Evolutionary conservation across 108 stramenopile genomes (phyloP), one percentile per base, ranked within the genome.

Genomic region (Nitzschia palea): DNA sequence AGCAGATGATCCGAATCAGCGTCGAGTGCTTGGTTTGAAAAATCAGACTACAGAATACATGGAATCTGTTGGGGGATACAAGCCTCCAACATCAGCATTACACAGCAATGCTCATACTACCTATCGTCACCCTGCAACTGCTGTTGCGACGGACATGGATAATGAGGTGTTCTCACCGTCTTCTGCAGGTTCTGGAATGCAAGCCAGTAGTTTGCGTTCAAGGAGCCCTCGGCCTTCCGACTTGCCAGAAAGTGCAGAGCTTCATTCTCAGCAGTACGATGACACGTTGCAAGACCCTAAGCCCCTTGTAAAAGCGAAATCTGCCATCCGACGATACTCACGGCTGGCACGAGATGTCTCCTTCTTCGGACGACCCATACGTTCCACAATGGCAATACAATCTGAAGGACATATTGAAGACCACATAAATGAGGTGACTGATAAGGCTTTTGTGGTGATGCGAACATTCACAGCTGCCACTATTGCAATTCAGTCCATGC

Each of bases 361-460:
- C 12, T 77, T 92, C 23, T 87, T 92, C 62, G 88, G 91, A 4
- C 73, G 83, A 33, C 87, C 86, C 0, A 80, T 87, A 53, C 76
- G 74, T 23, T 75, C 84, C 14, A 47, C 75, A 10, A 42, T 62
- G 1, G 58, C 70, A 12, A 30, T 66, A 20, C 62, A 76, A 34
- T 64, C 65, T 2, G 69, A 78, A 33, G 85, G 74, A n/a, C 74
- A 80, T 45, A 88, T 94, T 51, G 93, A 95, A 65, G 82, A 91
- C 64, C 93, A 95, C 45, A 76, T 80, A 31, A 95, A 91, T 52
- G 93, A 95, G 77, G 91, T 95, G 8, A 90, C 87, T 0, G 94
- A 95, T 70, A 95, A 95, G 79, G 93, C 91, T 27, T 96, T 96
- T 67, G 93, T 96, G 15, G 84, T 83, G 23, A 94, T 96, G 89